Evolutionary conservation across 2,329 filamentous ascomycete genomes (phyloP).

Genomic region (Aspergillus carbonarius): DNA sequence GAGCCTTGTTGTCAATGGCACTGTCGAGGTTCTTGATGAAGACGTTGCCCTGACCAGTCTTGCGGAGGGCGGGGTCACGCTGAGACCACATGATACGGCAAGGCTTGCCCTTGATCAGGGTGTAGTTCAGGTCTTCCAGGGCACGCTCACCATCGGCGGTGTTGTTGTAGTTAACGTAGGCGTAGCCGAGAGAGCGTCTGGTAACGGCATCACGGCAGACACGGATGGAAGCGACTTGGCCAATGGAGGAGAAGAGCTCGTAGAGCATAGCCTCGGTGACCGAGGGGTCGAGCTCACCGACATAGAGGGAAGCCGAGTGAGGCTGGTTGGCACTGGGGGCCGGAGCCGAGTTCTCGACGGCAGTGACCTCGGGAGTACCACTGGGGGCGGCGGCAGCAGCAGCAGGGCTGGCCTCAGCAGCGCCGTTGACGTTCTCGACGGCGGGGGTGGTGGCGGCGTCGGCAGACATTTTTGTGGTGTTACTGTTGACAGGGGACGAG

Average conservation of each 20-base stretch:
- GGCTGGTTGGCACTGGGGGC: conserved; percentile 75
- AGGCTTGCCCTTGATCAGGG: conserved; percentile 95
- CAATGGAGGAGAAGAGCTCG: conserved; percentile 99
- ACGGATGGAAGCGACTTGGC: conserved; percentile 97
- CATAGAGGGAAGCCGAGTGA: conserved; percentile 97
- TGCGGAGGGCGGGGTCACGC: conserved; percentile 96
- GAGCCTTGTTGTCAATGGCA: conserved; percentile 99
- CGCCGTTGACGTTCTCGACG: conserved; percentile 61
- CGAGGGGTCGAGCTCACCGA: conserved; percentile 94
- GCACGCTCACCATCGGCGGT: conserved; percentile 95
- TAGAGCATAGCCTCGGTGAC: conserved; percentile 99
- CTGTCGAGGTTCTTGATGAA: conserved; percentile 99
- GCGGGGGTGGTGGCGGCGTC: conserved; percentile 73
- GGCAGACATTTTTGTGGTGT: conserved; percentile 69
- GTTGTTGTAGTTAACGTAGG: conserved; percentile 99
- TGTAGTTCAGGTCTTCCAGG: conserved; percentile 99
- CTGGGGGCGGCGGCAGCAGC: conserved; percentile 78
- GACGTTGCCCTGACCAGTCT: conserved; percentile 98
- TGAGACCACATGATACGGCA: conserved; percentile 99
- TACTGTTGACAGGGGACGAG: conserved; percentile 15
- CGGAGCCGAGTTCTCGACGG: conserved; percentile 52
- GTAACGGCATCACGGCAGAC: conserved; percentile 99
- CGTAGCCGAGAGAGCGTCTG: conserved; percentile 96
- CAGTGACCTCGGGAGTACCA: conserved; percentile 45
- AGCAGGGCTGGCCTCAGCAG: conserved; percentile 56